These are phyloP conservation scores for Neurospora sp. DNA, from an alignment of 495 filamentous ascomycete genomes.

Conservation along the genomic window DNA sequence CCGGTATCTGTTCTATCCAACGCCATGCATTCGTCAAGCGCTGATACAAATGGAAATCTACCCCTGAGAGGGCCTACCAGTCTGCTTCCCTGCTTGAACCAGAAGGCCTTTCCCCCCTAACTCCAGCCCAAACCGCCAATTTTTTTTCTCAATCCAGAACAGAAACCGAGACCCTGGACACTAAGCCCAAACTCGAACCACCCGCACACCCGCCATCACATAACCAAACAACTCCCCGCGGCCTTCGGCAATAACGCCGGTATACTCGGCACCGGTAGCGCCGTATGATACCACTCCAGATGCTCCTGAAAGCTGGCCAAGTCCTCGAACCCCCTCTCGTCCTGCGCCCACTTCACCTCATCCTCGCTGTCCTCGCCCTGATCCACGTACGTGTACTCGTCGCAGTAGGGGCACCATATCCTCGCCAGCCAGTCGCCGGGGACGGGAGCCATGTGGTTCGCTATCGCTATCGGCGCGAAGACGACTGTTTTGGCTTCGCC, in stretches of 20 bases:
- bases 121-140: neutral
- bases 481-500: slow-evolving; percentile 33
- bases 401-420: slow-evolving; percentile 37
- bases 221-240: slow-evolving; percentile 23
- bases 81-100: neutral
- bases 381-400: slow-evolving; percentile 37
- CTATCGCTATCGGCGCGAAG: slow-evolving; percentile 38
- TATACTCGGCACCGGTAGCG: slow-evolving; percentile 20
- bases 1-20: neutral
- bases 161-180: neutral
- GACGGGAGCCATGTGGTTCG: slow-evolving; percentile 37
- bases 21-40: neutral
- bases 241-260: slow-evolving; percentile 5
- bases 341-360: slow-evolving; percentile 30
- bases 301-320: slow-evolving; percentile 33
- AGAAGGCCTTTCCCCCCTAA: neutral
- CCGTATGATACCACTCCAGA: slow-evolving; percentile 37
- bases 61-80: neutral
- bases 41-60: neutral
- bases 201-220: slow-evolving; percentile 18
- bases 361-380: slow-evolving; percentile 34
- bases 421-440: slow-evolving; percentile 31
- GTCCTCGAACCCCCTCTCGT: slow-evolving; percentile 32
- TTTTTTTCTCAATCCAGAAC: neutral
- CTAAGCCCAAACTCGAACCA: neutral